Conservation (phyloP, 2,329 filamentous ascomycete genomes). For the Cylindrodendrum hubeiense region DNA sequence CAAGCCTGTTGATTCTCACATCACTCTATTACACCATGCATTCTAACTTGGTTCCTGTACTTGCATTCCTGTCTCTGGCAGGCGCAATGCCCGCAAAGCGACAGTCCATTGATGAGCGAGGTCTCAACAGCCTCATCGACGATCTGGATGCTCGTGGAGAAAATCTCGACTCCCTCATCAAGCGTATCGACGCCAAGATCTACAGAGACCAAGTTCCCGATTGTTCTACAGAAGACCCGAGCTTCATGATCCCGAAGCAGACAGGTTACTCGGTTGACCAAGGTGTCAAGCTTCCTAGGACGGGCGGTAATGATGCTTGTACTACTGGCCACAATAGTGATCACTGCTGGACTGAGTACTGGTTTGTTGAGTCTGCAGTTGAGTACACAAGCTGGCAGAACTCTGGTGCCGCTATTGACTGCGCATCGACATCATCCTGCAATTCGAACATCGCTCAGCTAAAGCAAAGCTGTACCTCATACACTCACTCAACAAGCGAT, state of each 20-base stretch:
- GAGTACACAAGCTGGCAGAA: constrained; percentile 24
- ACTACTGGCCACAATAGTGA: constrained; percentile 15
- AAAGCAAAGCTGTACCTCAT: constrained; percentile 11
- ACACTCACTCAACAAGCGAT: constrained; percentile 9
- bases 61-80: constrained; percentile 8
- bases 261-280: constrained; percentile 21
- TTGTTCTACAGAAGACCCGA: constrained; percentile 16
- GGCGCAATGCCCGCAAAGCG: constrained; percentile 21
- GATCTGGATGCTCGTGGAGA: constrained; percentile 9
- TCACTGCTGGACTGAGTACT: constrained; percentile 29
- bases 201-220: constrained; percentile 18
- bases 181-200: constrained; percentile 17
- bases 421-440: constrained; percentile 12
- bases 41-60: constrained; percentile 1
- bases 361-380: constrained; percentile 20
- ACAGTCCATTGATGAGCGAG: constrained; percentile 15
- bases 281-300: constrained; percentile 24
- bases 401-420: constrained; percentile 24
- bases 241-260: constrained; percentile 27
- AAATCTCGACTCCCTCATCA: constrained; percentile 11
- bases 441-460: constrained; percentile 9
- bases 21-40: neutral
- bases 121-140: neutral
- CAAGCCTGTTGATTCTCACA: too few relatives aligned
- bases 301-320: constrained; percentile 20